phyloP scores from a whole-genome alignment of 352 stramenopile genomes.

The Globisporangium echinulatum region DNA sequence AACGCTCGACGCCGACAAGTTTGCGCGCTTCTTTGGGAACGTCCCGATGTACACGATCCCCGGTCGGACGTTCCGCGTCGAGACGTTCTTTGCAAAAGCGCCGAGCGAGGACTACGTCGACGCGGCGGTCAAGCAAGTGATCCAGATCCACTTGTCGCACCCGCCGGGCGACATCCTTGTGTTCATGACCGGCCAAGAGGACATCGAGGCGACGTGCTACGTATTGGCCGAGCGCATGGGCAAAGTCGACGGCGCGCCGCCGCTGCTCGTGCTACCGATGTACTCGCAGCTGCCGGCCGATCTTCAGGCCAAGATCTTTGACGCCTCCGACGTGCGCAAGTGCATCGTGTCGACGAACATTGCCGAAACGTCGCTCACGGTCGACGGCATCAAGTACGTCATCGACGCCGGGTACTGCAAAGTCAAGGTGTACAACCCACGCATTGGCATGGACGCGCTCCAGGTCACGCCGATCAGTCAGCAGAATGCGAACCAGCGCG shows the following conservation, averaged over 20 bases:
- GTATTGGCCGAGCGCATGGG: constrained; percentile 95
- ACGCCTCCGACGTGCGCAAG: constrained; percentile 92
- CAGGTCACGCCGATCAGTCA: constrained; percentile 94
- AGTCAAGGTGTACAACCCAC: constrained; percentile 99
- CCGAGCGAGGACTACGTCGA: constrained; percentile 97
- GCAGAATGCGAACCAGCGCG: constrained; percentile 97
- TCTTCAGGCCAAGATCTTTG: constrained; percentile 97
- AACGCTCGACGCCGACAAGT: constrained; percentile 97
- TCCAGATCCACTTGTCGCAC: constrained; percentile 97
- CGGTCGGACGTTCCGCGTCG: constrained; percentile 78
- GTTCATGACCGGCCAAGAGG: constrained; percentile 99
- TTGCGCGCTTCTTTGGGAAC: constrained; percentile 95
- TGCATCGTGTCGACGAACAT: constrained; percentile 99
- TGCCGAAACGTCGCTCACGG: constrained; percentile 94
- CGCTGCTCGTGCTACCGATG: constrained; percentile 98
- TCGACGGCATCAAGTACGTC: constrained; percentile 98
- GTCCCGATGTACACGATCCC: constrained; percentile 98
- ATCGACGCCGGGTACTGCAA: constrained; percentile 98
- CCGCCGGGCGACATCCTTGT: constrained; percentile 97
- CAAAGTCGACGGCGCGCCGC: constrained; percentile 88
- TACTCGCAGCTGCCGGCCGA: constrained; percentile 98
- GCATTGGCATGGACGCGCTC: constrained; percentile 98
- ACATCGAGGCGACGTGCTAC: constrained; percentile 96
- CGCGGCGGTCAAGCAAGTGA: constrained; percentile 95
- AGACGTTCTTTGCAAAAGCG: constrained; percentile 89